Evolutionary conservation across 2,329 filamentous ascomycete species (phyloP).

Genomic region (Fusarium beomiforme): DNA sequence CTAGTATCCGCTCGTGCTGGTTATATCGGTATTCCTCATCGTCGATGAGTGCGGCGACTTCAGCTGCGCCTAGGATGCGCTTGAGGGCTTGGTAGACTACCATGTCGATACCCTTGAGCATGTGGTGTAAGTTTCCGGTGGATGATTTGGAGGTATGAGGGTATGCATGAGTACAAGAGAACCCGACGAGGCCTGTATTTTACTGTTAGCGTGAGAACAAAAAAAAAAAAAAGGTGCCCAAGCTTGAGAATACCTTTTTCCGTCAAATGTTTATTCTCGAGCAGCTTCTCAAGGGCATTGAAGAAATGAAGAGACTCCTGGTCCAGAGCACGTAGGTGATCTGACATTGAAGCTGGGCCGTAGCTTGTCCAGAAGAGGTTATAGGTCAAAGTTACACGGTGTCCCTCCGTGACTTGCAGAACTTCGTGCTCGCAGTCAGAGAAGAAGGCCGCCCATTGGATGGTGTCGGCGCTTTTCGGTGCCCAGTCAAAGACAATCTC

Average conservation of each 20-base stretch:
- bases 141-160: slow-evolving; percentile 49
- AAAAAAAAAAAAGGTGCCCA: no score
- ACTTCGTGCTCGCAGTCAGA: slow-evolving; percentile 64
- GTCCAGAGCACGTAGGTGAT: slow-evolving; percentile 2
- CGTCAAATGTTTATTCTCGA: not conserved
- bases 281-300: slow-evolving; percentile 1
- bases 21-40: not conserved
- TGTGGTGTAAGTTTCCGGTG: slow-evolving; percentile 42
- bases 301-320: slow-evolving; percentile 23
- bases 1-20: not conserved
- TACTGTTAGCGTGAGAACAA: not conserved
- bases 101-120: slow-evolving; percentile 59
- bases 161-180: slow-evolving; percentile 59
- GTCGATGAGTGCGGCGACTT: slow-evolving; percentile 6
- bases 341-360: slow-evolving; percentile 40
- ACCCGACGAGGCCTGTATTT: slow-evolving; percentile 50
- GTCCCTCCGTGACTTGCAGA: slow-evolving; percentile 57
- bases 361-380: slow-evolving; percentile 58
- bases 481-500: slow-evolving; percentile 55
- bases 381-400: slow-evolving; percentile 65
- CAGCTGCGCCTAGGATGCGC: not conserved
- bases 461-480: slow-evolving; percentile 4
- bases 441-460: slow-evolving; percentile 63
- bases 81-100: slow-evolving; percentile 48
- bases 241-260: not conserved